Evolutionary conservation across 805 yeast species (phyloP), one percentile per base, ranked within the genome.

Genomic region (Pichia phayaonensis): DNA sequence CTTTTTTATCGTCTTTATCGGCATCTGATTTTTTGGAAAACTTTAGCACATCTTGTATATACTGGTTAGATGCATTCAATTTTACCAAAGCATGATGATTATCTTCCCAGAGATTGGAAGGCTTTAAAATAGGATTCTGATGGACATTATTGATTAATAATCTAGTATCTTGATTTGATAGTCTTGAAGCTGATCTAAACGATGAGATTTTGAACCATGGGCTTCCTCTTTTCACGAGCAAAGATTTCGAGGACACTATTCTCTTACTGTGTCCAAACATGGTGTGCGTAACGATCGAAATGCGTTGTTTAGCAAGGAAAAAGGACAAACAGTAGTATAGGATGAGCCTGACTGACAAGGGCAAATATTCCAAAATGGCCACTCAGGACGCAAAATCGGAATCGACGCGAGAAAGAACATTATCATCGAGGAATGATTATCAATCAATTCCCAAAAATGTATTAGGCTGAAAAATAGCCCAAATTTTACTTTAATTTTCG

Each of bases 201-300:
- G 42, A 23, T 27, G 21, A 39, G 22, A 6, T 29, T 16, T 34
- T 27, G 12, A 7, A 16, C 38, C 38, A 34, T 13, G 34, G 3
- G 12, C 38, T 16, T 16, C 26, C 34, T 29, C 41, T 24, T 20
- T 42, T 44, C 3, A n/a, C 16, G 4, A 48, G 24, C 20, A 29
- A 16, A 31, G 48, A 22, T 42, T 27, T 49, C 15, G 20, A 45
- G 16, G 45, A 49, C 8, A 46, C 44, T 43, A 49, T 26, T 45
- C 46, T 46, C 24, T 39, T 49, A 7, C 44, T 42, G 31, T 46
- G 36, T 27, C 42, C 46, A 45, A 49, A 49, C 52, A 49, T 49
- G n/a, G n/a, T 34, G 27, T 34, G 38, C 18, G 21, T 27, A 16
- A 34, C 18, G 38, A 34, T n/a, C n/a, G 38, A 16, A 34, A 16